phyloP scores from a whole-genome alignment of 768 basidiomycete genomes.

The Chalciporus pseudorubinellus region DNA sequence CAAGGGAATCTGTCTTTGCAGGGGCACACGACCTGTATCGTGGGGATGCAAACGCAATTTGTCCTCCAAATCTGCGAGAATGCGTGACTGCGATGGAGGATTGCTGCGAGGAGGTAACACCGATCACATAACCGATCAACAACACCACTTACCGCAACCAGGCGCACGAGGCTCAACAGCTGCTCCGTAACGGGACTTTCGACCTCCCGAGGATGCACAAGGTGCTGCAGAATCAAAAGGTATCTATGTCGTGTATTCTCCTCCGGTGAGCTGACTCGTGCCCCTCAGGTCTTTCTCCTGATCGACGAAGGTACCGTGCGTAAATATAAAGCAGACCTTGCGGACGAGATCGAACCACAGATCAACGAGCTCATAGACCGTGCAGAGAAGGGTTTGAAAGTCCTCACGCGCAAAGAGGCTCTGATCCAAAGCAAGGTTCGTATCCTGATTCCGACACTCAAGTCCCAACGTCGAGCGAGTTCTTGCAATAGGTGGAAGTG shows the following conservation, averaged over 20 bases:
- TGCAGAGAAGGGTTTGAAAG: slow-evolving; percentile 64
- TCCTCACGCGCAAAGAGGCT: slow-evolving; percentile 60
- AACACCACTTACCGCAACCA: slow-evolving; percentile 24
- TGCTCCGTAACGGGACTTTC: slow-evolving; percentile 65
- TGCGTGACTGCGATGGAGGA: slow-evolving; percentile 79
- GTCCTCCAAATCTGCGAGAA: slow-evolving; percentile 70
- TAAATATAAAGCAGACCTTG: slow-evolving; percentile 70
- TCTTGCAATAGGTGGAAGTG: slow-evolving; percentile 48
- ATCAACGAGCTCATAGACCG: slow-evolving; percentile 71
- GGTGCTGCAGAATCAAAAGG: slow-evolving; percentile 66
- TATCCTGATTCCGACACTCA: neutral
- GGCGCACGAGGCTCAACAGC: slow-evolving; percentile 66
- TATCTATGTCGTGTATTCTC: slow-evolving; percentile 25
- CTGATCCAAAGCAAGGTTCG: slow-evolving; percentile 62
- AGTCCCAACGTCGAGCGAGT: neutral
- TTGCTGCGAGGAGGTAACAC: slow-evolving; percentile 70
- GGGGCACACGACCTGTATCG: slow-evolving; percentile 65
- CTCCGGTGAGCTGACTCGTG: slow-evolving; percentile 2
- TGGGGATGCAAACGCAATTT: slow-evolving; percentile 60
- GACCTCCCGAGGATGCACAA: slow-evolving; percentile 72
- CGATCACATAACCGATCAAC: neutral
- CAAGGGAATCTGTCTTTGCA: slow-evolving; percentile 68
- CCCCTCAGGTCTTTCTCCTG: slow-evolving; percentile 66
- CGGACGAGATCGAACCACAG: slow-evolving; percentile 78
- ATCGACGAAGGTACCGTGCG: slow-evolving; percentile 71